Base-by-base conservation (phyloP, 2,329 filamentous ascomycete species). In the Geosmithia flava region DNA sequence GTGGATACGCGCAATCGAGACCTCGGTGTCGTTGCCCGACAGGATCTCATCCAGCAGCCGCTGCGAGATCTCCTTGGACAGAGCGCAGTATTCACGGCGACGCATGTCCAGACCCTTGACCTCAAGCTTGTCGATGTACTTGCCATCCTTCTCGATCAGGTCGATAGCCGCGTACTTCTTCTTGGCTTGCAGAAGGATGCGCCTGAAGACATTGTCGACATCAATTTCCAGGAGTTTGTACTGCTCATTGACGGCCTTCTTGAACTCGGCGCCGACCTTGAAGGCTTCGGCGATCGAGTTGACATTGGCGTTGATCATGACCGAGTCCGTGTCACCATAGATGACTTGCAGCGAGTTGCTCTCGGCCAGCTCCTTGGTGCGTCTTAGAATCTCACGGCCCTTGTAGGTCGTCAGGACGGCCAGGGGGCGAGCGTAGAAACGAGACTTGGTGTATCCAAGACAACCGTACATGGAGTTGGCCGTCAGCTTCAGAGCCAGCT, bases 381-480 rank as follows among this genome's bases (percentile, higher is more conserved):
- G 94, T 53, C 87, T 81, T 50, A 98, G 73, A 78, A 98, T 97
- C 70, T 98, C 93, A 71, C 93, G 88, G 50, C 93, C 93, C 65
- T 98, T 97, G 70, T 83, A 95, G 0, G 93, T 98, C 2, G 90
- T 97, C 62, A 98, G 83, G 67, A 97, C 88, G 50, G 93, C 93
- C 45, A 98, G 74, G 11, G 93, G 93, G 49, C 93, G 82, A 50
- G 93, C 93, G 59, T 98, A 98, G 70, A 98, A 98, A 46, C 93
- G 87, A 49, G 93, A 97, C 62, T 90, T 95, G 13, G 87, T 91
- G 63, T 96, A 98, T 56, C 93, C 93, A 64, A 98, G 71, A 75
- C 93, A 98, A 56, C 93, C 93, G 65, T 98, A 98, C 94, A 98
- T 98, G 55, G 91, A 97, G 69, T 98, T 98, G 60, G 93, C 93